These are phyloP conservation scores for Termitomyces sp. DNA, from an alignment of 768 basidiomycete species.

Conservation along the genomic window DNA sequence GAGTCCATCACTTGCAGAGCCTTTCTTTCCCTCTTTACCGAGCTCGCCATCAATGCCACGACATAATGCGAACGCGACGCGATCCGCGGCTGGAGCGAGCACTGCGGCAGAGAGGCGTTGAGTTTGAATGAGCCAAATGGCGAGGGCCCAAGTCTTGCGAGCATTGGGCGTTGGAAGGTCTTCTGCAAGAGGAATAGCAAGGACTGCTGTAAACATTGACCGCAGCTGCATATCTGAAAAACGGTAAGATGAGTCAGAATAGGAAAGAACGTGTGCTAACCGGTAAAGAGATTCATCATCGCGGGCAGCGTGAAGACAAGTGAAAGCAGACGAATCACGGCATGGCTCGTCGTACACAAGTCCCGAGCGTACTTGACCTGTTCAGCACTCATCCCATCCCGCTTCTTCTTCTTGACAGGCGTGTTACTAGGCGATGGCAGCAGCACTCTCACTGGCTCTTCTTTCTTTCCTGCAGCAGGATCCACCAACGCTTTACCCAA, in stretches of 20 bases:
- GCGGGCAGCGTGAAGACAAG: slow-evolving; percentile 56
- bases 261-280: slow-evolving; percentile 30
- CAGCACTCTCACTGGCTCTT: slow-evolving; percentile 19
- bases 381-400: slow-evolving; percentile 67
- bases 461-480: slow-evolving; percentile 32
- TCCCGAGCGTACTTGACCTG: slow-evolving; percentile 79
- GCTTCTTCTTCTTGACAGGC: slow-evolving; percentile 50
- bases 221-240: slow-evolving; percentile 51
- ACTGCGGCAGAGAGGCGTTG: slow-evolving; percentile 63
- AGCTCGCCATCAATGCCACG: slow-evolving; percentile 80
- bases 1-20: slow-evolving; percentile 70
- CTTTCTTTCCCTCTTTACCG: slow-evolving; percentile 87
- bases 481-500: slow-evolving; percentile 59
- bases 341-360: slow-evolving; percentile 66
- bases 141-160: slow-evolving; percentile 78
- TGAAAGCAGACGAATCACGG: slow-evolving; percentile 60
- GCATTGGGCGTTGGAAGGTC: slow-evolving; percentile 75
- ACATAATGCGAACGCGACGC: slow-evolving; percentile 65
- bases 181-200: slow-evolving; percentile 67
- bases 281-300: slow-evolving; percentile 52
- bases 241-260: slow-evolving; percentile 1
- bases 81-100: slow-evolving; percentile 54
- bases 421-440: slow-evolving; percentile 69
- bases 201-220: slow-evolving; percentile 52
- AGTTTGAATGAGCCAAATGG: slow-evolving; percentile 67